Percentiles rank a stretch among this genome's conserved stretches.
These are phyloP conservation scores for Lactifluus piperatus DNA, from an alignment of 768 basidiomycete genomes.

Conservation along the genomic window DNA sequence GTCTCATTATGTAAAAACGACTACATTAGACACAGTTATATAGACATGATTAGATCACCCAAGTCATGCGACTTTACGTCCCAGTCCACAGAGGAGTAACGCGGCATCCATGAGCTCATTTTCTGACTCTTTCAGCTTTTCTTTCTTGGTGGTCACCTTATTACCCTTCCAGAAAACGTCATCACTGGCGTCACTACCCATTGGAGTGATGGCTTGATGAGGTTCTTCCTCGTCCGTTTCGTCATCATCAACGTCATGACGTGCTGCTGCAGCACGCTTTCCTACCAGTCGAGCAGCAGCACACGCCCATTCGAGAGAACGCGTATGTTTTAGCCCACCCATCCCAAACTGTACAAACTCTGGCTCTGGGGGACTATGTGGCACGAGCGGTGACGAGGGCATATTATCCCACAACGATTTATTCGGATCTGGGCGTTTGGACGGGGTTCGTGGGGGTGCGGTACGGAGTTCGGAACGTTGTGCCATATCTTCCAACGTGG, in stretches of 20 bases:
- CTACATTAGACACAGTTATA: conserved; percentile 15
- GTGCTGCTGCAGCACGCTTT: conserved; percentile 29
- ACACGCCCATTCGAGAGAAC: conserved; percentile 34
- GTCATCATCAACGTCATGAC: conserved; percentile 29
- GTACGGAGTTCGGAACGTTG: conserved; percentile 27
- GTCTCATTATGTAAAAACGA: conserved; percentile 28
- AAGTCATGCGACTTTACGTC: conserved; percentile 31
- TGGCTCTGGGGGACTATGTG: conserved; percentile 20
- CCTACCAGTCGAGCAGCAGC: conserved; percentile 33
- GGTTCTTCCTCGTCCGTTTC: conserved; percentile 52
- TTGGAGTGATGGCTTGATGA: conserved; percentile 57
- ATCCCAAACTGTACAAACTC: conserved; percentile 26
- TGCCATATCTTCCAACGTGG: conserved; percentile 29
- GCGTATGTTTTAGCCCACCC: conserved; percentile 8
- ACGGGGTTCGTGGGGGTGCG: conserved; percentile 21
- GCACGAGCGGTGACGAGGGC: conserved; percentile 18
- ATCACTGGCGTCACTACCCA: conserved; percentile 21
- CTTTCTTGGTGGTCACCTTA: background rate
- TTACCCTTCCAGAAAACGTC: conserved; percentile 3
- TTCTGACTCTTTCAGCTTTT: background rate
- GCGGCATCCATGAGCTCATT: conserved; percentile 14
- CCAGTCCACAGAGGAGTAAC: conserved; percentile 13
- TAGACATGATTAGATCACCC: conserved; percentile 27
- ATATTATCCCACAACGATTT: conserved; percentile 21
- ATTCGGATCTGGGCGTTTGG: conserved; percentile 15